These are phyloP conservation scores for Capsicum pubescens DNA, from an alignment of 257 asterid genomes.

Conservation along the genomic window DNA sequence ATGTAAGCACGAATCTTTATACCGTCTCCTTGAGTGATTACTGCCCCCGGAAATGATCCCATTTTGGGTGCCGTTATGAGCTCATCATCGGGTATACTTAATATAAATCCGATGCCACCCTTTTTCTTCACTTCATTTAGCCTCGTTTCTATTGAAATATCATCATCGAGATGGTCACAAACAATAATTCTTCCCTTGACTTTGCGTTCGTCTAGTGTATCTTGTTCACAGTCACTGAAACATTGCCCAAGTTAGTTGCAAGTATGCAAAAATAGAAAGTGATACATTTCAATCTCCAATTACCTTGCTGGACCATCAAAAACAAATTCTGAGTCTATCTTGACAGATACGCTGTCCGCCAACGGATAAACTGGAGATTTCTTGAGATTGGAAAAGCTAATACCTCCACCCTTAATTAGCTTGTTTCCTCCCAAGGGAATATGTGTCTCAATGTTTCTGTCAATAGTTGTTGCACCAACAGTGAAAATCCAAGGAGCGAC, in stretches of 20 bases:
- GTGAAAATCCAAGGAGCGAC: slow-evolving; percentile 34
- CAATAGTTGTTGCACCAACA: slow-evolving; percentile 34
- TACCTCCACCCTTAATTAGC: slow-evolving; percentile 65
- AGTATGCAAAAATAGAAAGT: background rate
- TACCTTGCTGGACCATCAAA: slow-evolving; percentile 47
- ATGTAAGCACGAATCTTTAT: slow-evolving; percentile 53
- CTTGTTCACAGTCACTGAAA: slow-evolving; percentile 63
- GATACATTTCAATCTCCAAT: background rate
- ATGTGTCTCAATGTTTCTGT: slow-evolving; percentile 19
- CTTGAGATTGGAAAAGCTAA: slow-evolving; percentile 53
- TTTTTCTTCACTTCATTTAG: slow-evolving; percentile 33
- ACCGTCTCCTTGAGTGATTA: slow-evolving; percentile 51
- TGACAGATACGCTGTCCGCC: slow-evolving; percentile 54
- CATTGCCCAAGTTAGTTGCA: background rate
- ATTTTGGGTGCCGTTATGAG: slow-evolving; percentile 45
- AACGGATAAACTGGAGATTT: slow-evolving; percentile 62
- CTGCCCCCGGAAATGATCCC: slow-evolving; percentile 45
- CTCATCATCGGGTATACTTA: slow-evolving; percentile 36
- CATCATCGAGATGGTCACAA: slow-evolving; percentile 44
- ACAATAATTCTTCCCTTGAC: slow-evolving; percentile 64
- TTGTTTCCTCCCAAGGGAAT: slow-evolving; percentile 4
- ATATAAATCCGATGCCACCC: slow-evolving; percentile 57
- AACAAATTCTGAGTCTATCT: background rate
- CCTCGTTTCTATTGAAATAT: slow-evolving; percentile 28
- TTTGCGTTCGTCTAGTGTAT: slow-evolving; percentile 48